Evolutionary conservation across 192 early-diverging fungal species (phyloP).

Genomic region (Backusella tarrabulga): DNA sequence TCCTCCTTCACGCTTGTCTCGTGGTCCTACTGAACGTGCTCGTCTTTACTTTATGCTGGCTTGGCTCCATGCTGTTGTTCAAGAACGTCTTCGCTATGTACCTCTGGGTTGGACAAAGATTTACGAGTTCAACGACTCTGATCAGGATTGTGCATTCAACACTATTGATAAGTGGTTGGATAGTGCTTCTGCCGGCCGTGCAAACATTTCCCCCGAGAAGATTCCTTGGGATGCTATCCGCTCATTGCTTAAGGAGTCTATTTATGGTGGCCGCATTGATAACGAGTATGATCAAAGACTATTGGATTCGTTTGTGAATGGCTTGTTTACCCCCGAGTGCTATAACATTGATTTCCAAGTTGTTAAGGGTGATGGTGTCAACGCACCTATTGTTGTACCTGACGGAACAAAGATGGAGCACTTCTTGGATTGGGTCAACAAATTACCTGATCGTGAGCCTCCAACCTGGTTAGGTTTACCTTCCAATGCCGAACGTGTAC

Average conservation of each 20-base stretch:
- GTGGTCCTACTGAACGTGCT: conserved; percentile 81
- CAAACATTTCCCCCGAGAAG: conserved; percentile 89
- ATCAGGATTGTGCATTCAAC: conserved; percentile 86
- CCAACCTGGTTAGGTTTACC: conserved; percentile 98
- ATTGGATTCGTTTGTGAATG: conserved; percentile 82
- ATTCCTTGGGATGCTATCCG: conserved; percentile 97
- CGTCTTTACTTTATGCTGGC: conserved; percentile 93
- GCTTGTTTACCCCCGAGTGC: conserved; percentile 73
- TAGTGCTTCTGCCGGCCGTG: conserved; percentile 67
- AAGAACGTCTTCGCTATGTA: conserved; percentile 95
- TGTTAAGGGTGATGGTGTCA: conserved; percentile 17
- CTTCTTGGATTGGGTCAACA: conserved; percentile 87
- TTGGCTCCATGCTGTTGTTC: conserved; percentile 94
- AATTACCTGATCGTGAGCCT: conserved; percentile 88
- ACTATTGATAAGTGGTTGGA: conserved; percentile 96
- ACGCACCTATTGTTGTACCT: conserved; percentile 64
- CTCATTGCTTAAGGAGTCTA: conserved; percentile 79
- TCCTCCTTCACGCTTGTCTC: conserved; percentile 45
- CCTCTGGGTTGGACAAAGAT: conserved; percentile 97
- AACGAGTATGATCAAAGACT: conserved; percentile 86
- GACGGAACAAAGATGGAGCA: conserved; percentile 85
- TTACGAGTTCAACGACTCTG: conserved; percentile 99
- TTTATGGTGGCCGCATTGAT: conserved; percentile 98
- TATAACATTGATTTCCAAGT: conserved; percentile 77
- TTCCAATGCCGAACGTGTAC: conserved; percentile 86